A percentile compares a stretch with the other conserved stretches of the same genome.
These are phyloP conservation scores for Dictyostelium firmibasis DNA, from an alignment of 78 protist genomes.

Conservation along the genomic window DNA sequence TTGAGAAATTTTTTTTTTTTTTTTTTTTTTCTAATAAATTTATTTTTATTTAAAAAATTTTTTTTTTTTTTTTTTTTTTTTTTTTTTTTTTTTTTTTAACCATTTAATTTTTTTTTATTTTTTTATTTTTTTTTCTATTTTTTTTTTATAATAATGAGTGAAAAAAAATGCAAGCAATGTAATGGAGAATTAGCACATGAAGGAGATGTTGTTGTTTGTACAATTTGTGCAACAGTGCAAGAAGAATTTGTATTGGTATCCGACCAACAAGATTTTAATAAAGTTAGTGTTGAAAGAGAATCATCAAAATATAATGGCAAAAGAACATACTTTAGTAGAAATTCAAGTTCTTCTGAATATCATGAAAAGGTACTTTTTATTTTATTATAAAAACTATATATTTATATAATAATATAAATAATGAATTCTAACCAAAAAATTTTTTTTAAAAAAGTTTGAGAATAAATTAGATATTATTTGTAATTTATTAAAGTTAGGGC, in stretches of 20 bases:
- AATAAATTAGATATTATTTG: background rate
- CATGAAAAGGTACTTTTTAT: background rate
- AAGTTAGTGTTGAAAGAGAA: background rate
- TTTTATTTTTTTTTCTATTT: background rate
- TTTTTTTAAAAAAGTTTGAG: background rate
- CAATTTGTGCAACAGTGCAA: background rate
- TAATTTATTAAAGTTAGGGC: background rate
- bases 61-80: background rate
- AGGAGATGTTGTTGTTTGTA: background rate
- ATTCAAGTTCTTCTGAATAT: background rate
- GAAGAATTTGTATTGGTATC: background rate
- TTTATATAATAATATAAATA: too few species aligned
- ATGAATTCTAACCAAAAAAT: too few species aligned
- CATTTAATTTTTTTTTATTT: background rate
- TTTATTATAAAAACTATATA: too few species aligned
- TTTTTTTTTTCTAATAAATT: background rate
- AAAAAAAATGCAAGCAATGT: background rate
- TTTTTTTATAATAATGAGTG: background rate
- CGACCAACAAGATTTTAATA: background rate
- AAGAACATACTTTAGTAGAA: background rate
- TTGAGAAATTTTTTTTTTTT: background rate
- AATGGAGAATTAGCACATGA: background rate
- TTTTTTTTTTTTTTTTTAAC: background rate
- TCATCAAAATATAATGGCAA: background rate
- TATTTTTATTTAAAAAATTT: too few species aligned